Base-by-base conservation (phyloP, 169 alveolate genomes). In the Besnoitia besnoiti region DNA sequence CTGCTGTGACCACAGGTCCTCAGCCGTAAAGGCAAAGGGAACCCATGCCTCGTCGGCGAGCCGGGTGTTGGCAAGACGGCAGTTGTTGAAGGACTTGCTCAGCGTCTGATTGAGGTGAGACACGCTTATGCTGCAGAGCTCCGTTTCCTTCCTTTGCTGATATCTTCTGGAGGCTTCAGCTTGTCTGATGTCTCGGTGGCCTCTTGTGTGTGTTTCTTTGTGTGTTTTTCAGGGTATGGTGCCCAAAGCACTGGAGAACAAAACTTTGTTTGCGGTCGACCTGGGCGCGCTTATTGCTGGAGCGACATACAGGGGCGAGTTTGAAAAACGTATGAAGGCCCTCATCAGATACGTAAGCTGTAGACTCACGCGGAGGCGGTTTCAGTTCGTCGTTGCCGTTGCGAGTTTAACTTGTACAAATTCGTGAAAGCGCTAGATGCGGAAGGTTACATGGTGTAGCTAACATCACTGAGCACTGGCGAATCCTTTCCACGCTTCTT, bases 61-160 rank as follows among this genome's bases (percentile, higher is more conserved):
- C 98, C 98, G 0, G 98, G 98, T 33, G 98, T 97, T 19, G 98
- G 98, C 42, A 97, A 97, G 92, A 97, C 98, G 27, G 98, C 98
- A 19, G 96, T 97, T 30, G 98, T 95, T 0, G 98, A 97, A 90
- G 98, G 98, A 50, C 85, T 97, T 80, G 98, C 98, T 27, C 96
- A 95, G 82, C 95, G 97, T 49, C 95, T 96, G 33, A 97, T 96
- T 24, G 95, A 95, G 76, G 98, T 85, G 51, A 37, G 98, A 8
- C 3, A 73, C 39, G 97, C 93, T 79, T 97, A 95, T 2, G 98
- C 98, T 1, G 97, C 93, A 21, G 12, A 19, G 3, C 24, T 55
- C 27, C 1, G 67, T 55, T 21, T 19, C 12, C 27, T 55, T 10
- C 67, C 67, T 19, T 55, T n/a, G 33, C 67, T n/a, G 3, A n/a